Evolutionary conservation across 305 asterid genomes (phyloP).

Genomic region (Salvia sclarea): DNA sequence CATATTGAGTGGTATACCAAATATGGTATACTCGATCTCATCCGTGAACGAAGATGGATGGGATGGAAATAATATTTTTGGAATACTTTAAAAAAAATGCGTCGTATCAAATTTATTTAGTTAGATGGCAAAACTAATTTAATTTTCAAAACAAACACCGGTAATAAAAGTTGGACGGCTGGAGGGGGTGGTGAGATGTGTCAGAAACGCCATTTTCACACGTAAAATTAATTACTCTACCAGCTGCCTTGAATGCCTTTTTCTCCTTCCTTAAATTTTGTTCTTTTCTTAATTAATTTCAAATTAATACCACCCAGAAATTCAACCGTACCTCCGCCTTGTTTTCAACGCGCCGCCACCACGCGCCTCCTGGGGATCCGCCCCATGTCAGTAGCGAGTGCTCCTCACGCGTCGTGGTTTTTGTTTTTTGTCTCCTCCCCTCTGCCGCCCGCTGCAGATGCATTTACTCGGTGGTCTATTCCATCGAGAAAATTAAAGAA

Average conservation of each 20-base stretch:
- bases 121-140: not conserved
- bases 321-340: conserved; percentile 1
- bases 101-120: not conserved
- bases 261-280: not conserved
- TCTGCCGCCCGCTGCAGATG: not conserved
- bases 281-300: not conserved
- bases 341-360: conserved; percentile 40
- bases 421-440: too few relatives aligned
- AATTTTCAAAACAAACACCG: conserved; percentile 1
- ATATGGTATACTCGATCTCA: too few relatives aligned
- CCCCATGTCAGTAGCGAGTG: not conserved
- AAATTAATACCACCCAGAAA: not conserved
- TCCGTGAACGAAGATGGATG: too few relatives aligned
- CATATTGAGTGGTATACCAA: too few relatives aligned
- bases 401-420: not conserved
- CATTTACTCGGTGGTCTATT: conserved; percentile 14
- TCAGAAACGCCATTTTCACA: conserved; percentile 23
- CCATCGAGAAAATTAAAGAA: conserved; percentile 3
- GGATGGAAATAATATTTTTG: too few relatives aligned
- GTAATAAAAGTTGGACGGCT: conserved; percentile 18
- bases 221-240: conserved; percentile 27
- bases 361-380: conserved; percentile 35
- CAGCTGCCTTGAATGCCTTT: conserved; percentile 16
- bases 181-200: conserved; percentile 15
- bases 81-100: too few relatives aligned